Evolutionary conservation across 1,284 basidiomycete genomes (phyloP).

Genomic region (Cryptococcus jaspeensis): DNA sequence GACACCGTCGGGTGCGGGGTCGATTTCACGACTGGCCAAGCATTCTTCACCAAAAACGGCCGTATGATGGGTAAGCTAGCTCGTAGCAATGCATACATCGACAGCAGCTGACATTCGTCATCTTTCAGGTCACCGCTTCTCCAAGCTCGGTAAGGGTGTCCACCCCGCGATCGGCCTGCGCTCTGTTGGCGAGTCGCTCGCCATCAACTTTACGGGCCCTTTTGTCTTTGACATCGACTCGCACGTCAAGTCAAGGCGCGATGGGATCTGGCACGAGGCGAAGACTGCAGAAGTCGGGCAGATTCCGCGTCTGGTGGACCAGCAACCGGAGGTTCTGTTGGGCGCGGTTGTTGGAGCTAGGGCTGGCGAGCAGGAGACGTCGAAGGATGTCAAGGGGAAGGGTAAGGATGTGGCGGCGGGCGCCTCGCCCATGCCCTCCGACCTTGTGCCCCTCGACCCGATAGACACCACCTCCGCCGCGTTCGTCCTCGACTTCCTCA

Average conservation of each 20-base stretch:
- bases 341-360: background rate
- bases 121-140: constrained; percentile 63
- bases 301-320: constrained; percentile 13
- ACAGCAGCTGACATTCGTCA: background rate
- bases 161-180: constrained; percentile 86
- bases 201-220: constrained; percentile 74
- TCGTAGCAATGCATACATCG: no score
- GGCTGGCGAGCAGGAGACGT: no score
- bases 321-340: background rate
- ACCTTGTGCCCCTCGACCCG: constrained; percentile 7
- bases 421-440: no score
- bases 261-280: constrained; percentile 5
- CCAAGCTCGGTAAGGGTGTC: constrained; percentile 62
- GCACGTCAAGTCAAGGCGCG: constrained; percentile 62
- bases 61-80: constrained; percentile 63
- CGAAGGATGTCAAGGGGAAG: background rate
- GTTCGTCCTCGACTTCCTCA: constrained; percentile 73
- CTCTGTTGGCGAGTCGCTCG: constrained; percentile 56
- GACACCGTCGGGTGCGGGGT: constrained; percentile 87
- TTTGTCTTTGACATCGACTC: constrained; percentile 86
- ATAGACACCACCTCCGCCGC: constrained; percentile 57
- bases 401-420: no score
- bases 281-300: background rate
- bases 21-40: constrained; percentile 72
- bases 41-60: constrained; percentile 90